These are phyloP conservation scores for Phytophthora palmivora DNA, from an alignment of 352 stramenopile species.

Conservation along the genomic window DNA sequence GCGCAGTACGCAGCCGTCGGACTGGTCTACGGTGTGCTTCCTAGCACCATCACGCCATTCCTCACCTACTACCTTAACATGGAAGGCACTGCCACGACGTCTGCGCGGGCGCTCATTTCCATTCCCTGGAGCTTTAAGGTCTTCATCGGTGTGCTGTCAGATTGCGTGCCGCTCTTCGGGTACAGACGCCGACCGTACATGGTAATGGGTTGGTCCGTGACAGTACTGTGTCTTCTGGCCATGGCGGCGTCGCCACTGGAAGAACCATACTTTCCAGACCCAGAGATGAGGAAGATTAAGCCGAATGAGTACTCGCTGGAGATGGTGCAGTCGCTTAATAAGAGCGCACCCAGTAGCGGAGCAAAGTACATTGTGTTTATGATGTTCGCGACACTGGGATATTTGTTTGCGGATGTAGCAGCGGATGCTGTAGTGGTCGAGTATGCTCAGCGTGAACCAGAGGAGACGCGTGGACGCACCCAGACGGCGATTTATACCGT, in stretches of 20 bases:
- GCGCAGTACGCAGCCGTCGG: conserved; percentile 59
- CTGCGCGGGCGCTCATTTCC: conserved; percentile 45
- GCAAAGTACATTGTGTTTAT: conserved; percentile 61
- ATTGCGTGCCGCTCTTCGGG: conserved; percentile 58
- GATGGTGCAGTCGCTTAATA: conserved; percentile 45
- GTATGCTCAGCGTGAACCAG: too few relatives aligned
- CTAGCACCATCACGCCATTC: conserved; percentile 59
- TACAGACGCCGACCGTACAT: conserved; percentile 58
- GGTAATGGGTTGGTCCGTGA: too few relatives aligned
- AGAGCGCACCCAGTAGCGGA: conserved; percentile 40
- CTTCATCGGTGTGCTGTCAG: conserved; percentile 59
- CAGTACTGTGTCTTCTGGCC: conserved; percentile 40
- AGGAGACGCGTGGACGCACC: conserved; percentile 53
- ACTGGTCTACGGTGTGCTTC: conserved; percentile 47
- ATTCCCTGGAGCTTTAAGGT: conserved; percentile 68
- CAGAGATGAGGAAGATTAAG: conserved; percentile 40
- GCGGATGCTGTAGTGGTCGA: conserved; percentile 61
- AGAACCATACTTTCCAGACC: conserved; percentile 48
- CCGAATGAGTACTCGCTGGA: conserved; percentile 37
- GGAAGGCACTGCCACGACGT: conserved; percentile 48
- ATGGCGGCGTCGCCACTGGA: conserved; percentile 47
- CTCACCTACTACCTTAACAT: conserved; percentile 62
- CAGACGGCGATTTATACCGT: conserved; percentile 65
- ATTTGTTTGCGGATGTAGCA: conserved; percentile 61
- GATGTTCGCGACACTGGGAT: conserved; percentile 60